Evolutionary conservation across 106 monocot genomes (phyloP).

Genomic region (Apostasia shenzhenica): DNA sequence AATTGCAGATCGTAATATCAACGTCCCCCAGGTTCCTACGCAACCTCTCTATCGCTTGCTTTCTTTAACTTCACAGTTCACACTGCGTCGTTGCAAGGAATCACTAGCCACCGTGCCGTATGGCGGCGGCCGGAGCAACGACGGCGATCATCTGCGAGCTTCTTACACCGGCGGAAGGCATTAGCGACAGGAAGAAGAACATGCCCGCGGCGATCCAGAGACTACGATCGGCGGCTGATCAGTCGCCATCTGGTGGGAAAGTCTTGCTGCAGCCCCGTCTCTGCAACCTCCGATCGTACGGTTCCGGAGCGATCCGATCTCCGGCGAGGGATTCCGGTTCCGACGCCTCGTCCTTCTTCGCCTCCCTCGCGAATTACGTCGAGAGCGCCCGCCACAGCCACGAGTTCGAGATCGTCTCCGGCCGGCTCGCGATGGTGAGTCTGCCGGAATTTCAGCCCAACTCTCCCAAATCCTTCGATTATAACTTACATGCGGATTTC

Average conservation of each 20-base stretch:
- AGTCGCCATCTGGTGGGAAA: slow-evolving; percentile 15
- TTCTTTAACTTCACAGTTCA: neutral
- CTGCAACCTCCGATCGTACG: slow-evolving; percentile 50
- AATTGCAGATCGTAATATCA: no score
- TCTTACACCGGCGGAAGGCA: slow-evolving; percentile 5
- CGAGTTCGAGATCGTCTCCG: slow-evolving; percentile 87
- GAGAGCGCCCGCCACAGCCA: slow-evolving; percentile 75
- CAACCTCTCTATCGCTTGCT: neutral
- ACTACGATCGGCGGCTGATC: slow-evolving; percentile 7
- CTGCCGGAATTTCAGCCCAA: neutral
- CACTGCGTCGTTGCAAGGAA: neutral
- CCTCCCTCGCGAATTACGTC: slow-evolving; percentile 80
- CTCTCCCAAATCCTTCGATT: neutral
- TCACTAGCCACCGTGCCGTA: neutral
- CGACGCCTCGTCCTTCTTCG: slow-evolving; percentile 52
- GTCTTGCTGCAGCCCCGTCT: slow-evolving; percentile 43
- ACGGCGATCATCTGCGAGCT: slow-evolving; percentile 37
- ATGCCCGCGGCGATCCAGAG: neutral
- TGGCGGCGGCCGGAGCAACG: slow-evolving; percentile 5
- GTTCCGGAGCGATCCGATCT: slow-evolving; percentile 10
- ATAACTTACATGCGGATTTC: neutral
- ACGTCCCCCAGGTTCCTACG: neutral
- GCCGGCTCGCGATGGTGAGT: slow-evolving; percentile 91
- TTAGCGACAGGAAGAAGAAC: neutral
- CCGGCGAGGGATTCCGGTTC: neutral